Evolutionary conservation across 2,329 filamentous ascomycete genomes (phyloP).

Genomic region (Aureobasidium pullulans): DNA sequence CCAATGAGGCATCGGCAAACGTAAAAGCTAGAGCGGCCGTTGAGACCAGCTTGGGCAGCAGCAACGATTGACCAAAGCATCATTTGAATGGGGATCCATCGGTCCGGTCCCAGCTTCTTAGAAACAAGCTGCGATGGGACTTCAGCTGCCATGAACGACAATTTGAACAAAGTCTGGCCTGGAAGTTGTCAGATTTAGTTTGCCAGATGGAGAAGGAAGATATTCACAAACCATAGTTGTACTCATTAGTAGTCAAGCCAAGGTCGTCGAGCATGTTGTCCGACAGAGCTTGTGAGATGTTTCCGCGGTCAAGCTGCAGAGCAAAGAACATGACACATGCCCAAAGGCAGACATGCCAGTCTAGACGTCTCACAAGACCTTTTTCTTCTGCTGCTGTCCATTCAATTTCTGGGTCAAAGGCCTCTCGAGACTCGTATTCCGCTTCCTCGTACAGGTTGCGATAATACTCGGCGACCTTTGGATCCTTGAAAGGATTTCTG

Average conservation of each 20-base stretch:
- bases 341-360: neutral
- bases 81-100: slow-evolving; percentile 33
- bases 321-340: slow-evolving; percentile 6
- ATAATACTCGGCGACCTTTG: slow-evolving; percentile 48
- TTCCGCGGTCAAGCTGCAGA: slow-evolving; percentile 20
- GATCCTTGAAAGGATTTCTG: slow-evolving; percentile 40
- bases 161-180: neutral
- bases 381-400: slow-evolving; percentile 53
- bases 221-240: slow-evolving; percentile 35
- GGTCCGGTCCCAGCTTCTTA: slow-evolving; percentile 45
- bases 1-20: slow-evolving; percentile 16
- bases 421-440: slow-evolving; percentile 52
- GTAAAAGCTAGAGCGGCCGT: slow-evolving; percentile 24
- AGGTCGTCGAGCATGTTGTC: slow-evolving; percentile 20
- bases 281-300: slow-evolving; percentile 20
- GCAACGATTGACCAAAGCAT: slow-evolving; percentile 30
- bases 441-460: slow-evolving; percentile 43
- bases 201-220: slow-evolving; percentile 21
- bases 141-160: slow-evolving; percentile 33
- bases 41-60: slow-evolving; percentile 31
- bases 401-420: slow-evolving; percentile 49
- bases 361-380: slow-evolving; percentile 43
- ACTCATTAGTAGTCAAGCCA: slow-evolving; percentile 13
- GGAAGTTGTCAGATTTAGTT: neutral
- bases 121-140: slow-evolving; percentile 31